These are phyloP conservation scores for Suhomyces kunorum DNA, from an alignment of 1,139 yeast species.

Conservation along the genomic window DNA sequence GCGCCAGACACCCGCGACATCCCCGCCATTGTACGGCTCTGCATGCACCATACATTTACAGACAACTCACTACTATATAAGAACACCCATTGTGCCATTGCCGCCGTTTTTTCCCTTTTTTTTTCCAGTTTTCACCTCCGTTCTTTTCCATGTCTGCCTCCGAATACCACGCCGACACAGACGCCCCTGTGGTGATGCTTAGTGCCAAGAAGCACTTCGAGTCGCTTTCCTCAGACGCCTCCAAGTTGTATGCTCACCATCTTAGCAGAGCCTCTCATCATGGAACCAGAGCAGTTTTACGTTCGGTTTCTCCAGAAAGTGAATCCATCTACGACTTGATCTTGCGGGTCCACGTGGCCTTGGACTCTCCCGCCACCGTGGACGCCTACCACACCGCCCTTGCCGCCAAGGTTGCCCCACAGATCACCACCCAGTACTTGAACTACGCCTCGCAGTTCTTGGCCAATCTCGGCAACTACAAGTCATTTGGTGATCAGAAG, in stretches of 20 bases:
- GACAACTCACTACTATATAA: too few species aligned
- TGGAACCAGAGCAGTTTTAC: constrained; percentile 75
- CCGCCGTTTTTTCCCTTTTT: neutral
- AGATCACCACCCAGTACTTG: constrained; percentile 49
- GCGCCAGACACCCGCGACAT: neutral
- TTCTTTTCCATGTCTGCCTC: constrained; percentile 7
- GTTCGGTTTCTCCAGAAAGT: constrained; percentile 85
- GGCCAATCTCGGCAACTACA: constrained; percentile 81
- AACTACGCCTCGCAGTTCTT: constrained; percentile 82
- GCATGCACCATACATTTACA: too few species aligned
- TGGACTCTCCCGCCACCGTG: constrained; percentile 46
- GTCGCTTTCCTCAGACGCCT: constrained; percentile 34
- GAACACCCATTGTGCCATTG: neutral
- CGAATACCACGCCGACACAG: constrained; percentile 37
- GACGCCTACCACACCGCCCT: constrained; percentile 44
- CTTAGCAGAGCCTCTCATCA: constrained; percentile 79
- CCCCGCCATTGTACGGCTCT: constrained; percentile 7
- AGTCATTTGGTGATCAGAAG: constrained; percentile 86
- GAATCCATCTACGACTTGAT: constrained; percentile 73
- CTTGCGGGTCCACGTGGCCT: constrained; percentile 51
- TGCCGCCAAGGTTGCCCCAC: constrained; percentile 22
- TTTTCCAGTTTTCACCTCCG: too few species aligned
- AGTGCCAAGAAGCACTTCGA: constrained; percentile 49
- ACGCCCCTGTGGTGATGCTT: constrained; percentile 44
- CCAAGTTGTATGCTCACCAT: constrained; percentile 73